A percentile compares a stretch with the other conserved stretches of the same genome.
Conservation (phyloP, 495 filamentous ascomycete species). For the Cercophora newfieldiana region DNA sequence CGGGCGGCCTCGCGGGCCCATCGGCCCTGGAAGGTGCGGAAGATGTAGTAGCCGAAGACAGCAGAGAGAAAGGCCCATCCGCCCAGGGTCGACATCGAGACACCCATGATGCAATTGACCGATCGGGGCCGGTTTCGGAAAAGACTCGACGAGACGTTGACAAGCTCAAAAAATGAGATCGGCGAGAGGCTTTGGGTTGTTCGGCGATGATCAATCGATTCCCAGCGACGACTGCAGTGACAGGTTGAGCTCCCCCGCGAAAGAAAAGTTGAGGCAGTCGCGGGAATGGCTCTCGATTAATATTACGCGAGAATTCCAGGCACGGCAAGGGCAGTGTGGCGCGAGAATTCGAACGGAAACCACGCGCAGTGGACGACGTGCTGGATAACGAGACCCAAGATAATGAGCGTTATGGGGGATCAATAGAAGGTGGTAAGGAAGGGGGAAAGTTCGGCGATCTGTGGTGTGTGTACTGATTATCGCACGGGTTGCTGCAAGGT, state of each 20-base stretch:
- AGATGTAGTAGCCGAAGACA: conserved; percentile 40
- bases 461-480: background rate
- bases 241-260: background rate
- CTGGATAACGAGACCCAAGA: background rate
- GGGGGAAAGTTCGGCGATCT: background rate
- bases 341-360: conserved; percentile 4
- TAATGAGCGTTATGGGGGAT: background rate
- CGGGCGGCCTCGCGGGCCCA: conserved; percentile 19
- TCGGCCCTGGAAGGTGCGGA: conserved; percentile 7
- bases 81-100: conserved; percentile 45
- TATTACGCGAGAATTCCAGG: conserved; percentile 15
- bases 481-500: conserved; percentile 39
- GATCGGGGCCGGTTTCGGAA: background rate
- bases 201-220: background rate
- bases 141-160: background rate
- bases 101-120: conserved; percentile 39
- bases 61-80: conserved; percentile 61
- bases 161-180: background rate
- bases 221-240: background rate
- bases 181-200: conserved; percentile 2
- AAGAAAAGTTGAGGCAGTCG: background rate
- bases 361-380: background rate
- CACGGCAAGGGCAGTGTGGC: conserved; percentile 2
- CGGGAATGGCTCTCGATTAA: conserved; percentile 4
- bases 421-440: background rate